Evolutionary conservation across 106 monocot species (phyloP), one percentile per base, ranked within the genome.

Genomic region (Dendrobium chrysotoxum): DNA sequence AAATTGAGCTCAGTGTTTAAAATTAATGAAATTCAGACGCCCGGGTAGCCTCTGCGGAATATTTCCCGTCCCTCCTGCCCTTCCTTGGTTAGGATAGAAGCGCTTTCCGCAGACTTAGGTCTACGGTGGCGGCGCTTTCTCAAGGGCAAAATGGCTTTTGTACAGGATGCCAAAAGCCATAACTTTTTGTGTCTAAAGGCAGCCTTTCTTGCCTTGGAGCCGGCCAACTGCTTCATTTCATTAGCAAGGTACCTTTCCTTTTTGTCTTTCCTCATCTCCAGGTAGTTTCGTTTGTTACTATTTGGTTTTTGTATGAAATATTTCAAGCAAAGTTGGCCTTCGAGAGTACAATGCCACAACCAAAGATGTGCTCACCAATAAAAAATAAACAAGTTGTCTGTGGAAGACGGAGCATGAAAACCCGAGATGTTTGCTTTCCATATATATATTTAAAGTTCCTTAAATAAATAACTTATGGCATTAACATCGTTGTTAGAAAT

Each of bases 191-290:
- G 30, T 35, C 25, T 70, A 15, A 70, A 70, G 70, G 70, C 70
- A 4, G 70, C 70, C 70, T 70, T 70, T 70, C 70, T 70, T 23
- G 70, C 70, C 28, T 16, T 35, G 35, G 70, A 70, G 30, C 70
- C 70, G 16, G 30, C 70, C 16, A 70, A 70, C 35, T 35, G 70
- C 35, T 35, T 70, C 30, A 70, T 70, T 4, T 28, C 70, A 70
- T 70, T 70, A 35, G 70, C 70, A 4, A 70, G 70, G 70, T 70
- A 68, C n/a, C 70, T 35, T 3, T 30, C 12, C 21, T 70, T 35
- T 31, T 26, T 68, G 0, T 68, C 30, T 15, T 68, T 21, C 7
- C 5, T 35, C 70, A 70, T 13, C 26, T 0, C 23, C 9, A 70
- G 15, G 30, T 31, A 35, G 31, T 4, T 31, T 70, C 16, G 11